Percentiles rank a stretch among this genome's conserved stretches.
phyloP scores from a whole-genome alignment of 139 green algal genomes.

The Chlamydomonas incerta region DNA sequence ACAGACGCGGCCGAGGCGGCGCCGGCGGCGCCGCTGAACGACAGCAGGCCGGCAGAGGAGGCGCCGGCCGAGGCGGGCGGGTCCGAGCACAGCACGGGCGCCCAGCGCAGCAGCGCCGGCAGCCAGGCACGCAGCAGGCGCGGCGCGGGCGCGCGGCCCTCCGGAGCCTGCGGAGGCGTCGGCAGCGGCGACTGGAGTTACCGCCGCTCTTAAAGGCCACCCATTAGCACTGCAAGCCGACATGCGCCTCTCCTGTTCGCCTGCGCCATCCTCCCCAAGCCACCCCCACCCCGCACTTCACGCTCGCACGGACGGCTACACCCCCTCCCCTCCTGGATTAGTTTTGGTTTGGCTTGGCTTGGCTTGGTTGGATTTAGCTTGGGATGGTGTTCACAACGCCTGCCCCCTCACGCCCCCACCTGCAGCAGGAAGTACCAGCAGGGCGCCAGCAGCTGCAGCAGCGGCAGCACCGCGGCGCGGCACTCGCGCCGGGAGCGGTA shows the following conservation, averaged over 20 bases:
- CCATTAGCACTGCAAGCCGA: too few relatives aligned
- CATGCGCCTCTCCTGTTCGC: too few relatives aligned
- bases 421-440: slow-evolving; percentile 38
- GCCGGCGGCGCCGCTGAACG: not conserved
- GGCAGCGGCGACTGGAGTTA: too few relatives aligned
- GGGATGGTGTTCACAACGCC: too few relatives aligned
- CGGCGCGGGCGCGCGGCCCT: slow-evolving; percentile 10
- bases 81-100: not conserved
- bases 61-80: not conserved
- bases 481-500: not conserved
- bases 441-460: slow-evolving; percentile 8
- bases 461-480: not conserved
- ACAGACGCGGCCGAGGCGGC: not conserved
- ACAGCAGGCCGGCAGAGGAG: not conserved
- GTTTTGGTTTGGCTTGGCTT: too few relatives aligned
- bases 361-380: too few relatives aligned
- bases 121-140: slow-evolving; percentile 38
- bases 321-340: too few relatives aligned
- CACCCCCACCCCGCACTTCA: too few relatives aligned
- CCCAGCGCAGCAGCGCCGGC: slow-evolving; percentile 18
- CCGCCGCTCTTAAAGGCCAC: too few relatives aligned
- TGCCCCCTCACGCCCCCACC: not conserved
- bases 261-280: too few relatives aligned
- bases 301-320: too few relatives aligned
- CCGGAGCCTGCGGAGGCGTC: not conserved